Percentiles rank a stretch among this genome's conserved stretches.
These are phyloP conservation scores for Rhexocercosporidium sp. DNA, from an alignment of 2,329 filamentous ascomycete species.

Conservation along the genomic window DNA sequence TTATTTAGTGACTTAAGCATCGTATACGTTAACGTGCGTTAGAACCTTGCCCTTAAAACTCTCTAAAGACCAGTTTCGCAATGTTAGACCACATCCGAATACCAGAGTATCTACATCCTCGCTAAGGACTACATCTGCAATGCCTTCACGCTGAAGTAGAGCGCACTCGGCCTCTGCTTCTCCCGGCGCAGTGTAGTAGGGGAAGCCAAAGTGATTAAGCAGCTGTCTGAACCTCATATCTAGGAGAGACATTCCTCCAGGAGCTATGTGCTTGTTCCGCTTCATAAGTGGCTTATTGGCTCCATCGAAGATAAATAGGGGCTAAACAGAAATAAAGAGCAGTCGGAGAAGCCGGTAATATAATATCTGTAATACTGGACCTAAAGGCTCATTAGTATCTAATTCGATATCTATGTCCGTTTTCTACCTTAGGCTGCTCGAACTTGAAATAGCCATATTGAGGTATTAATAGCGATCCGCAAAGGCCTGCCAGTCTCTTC, in stretches of 20 bases:
- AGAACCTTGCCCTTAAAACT: slow-evolving; percentile 67
- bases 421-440: slow-evolving; percentile 74
- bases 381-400: slow-evolving; percentile 60
- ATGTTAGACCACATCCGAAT: slow-evolving; percentile 83
- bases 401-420: background rate
- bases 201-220: slow-evolving; percentile 83
- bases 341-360: slow-evolving; percentile 89
- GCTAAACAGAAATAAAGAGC: slow-evolving; percentile 75
- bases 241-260: slow-evolving; percentile 67
- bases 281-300: slow-evolving; percentile 87
- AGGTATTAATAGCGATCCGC: slow-evolving; percentile 88
- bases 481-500: slow-evolving; percentile 73
- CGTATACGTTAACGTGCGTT: slow-evolving; percentile 86
- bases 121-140: slow-evolving; percentile 92
- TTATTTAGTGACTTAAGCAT: slow-evolving; percentile 60
- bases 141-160: slow-evolving; percentile 77
- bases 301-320: slow-evolving; percentile 90
- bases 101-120: slow-evolving; percentile 97
- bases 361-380: slow-evolving; percentile 86
- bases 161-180: slow-evolving; percentile 98
- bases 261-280: slow-evolving; percentile 75
- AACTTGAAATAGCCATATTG: slow-evolving; percentile 96
- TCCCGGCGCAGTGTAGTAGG: slow-evolving; percentile 83
- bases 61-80: slow-evolving; percentile 85
- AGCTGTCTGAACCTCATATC: slow-evolving; percentile 81